Conservation (phyloP, 2,329 filamentous ascomycete genomes). For the Fusarium liriodendri region DNA sequence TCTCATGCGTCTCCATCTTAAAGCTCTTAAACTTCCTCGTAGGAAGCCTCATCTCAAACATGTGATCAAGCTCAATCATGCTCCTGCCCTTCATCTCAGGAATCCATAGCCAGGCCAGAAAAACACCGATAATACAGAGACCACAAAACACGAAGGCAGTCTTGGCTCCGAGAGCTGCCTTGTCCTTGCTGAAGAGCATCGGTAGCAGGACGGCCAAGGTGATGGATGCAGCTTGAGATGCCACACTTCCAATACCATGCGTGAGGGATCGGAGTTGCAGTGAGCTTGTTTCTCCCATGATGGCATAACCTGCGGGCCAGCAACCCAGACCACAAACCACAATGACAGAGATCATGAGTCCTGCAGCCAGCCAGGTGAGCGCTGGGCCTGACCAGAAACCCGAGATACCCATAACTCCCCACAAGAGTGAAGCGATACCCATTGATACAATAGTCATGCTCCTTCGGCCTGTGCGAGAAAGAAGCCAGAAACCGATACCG, state of each 20-base stretch:
- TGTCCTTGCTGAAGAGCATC: constrained; percentile 45
- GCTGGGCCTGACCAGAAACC: constrained; percentile 22
- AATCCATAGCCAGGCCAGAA: constrained; percentile 39
- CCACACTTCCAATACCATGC: constrained; percentile 55
- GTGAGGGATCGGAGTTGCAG: constrained; percentile 38
- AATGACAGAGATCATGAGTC: constrained; percentile 54
- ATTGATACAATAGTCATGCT: constrained; percentile 52
- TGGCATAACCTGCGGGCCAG: constrained; percentile 56
- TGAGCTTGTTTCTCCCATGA: constrained; percentile 47
- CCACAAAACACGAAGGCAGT: constrained; percentile 54
- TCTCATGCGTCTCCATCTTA: constrained; percentile 9
- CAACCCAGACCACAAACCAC: constrained; percentile 53
- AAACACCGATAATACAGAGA: constrained; percentile 30
- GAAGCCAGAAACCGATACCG: constrained; percentile 55
- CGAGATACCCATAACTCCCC: constrained; percentile 53
- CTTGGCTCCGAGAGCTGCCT: constrained; percentile 53
- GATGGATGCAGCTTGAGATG: constrained; percentile 52
- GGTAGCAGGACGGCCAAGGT: constrained; percentile 40
- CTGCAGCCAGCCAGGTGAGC: constrained; percentile 19
- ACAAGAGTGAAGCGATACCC: constrained; percentile 48
- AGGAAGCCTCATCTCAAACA: constrained; percentile 30
- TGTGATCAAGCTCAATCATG: constrained; percentile 36
- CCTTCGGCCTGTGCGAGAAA: constrained; percentile 55
- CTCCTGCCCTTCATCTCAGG: constrained; percentile 42
- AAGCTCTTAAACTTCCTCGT: constrained; percentile 28